Conservation (phyloP, 176 grass and related monocot species). For the Ensete ventricosum region DNA sequence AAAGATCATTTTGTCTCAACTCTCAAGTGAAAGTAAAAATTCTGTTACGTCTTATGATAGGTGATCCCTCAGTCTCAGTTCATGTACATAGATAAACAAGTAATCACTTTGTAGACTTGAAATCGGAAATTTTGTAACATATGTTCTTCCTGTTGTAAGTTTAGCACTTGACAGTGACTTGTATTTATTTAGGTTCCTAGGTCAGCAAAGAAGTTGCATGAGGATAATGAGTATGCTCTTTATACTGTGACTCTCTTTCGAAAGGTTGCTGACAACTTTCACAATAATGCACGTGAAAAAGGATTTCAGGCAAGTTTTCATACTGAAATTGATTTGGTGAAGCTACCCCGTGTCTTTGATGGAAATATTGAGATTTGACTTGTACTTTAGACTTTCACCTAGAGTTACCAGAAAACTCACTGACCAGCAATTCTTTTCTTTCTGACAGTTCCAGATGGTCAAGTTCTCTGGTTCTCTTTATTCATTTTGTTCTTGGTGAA, state of each 20-base stretch:
- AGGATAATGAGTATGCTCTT: constrained; percentile 89
- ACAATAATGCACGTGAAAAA: constrained; percentile 65
- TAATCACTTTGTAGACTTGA: no score
- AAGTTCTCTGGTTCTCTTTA: not conserved
- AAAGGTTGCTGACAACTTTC: constrained; percentile 89
- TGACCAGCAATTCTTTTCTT: not conserved
- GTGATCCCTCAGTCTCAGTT: no score
- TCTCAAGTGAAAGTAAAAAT: not conserved
- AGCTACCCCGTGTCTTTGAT: no score
- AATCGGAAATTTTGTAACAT: no score
- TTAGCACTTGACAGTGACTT: no score
- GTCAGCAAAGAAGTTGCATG: constrained; percentile 66
- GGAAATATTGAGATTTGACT: not conserved
- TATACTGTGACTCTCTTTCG: constrained; percentile 89
- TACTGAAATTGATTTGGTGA: not conserved
- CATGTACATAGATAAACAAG: no score
- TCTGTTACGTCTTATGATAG: no score
- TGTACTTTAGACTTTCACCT: not conserved
- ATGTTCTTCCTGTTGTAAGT: no score
- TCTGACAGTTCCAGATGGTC: not conserved
- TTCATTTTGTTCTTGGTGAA: not conserved
- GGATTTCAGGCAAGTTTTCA: constrained; percentile 66
- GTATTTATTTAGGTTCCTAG: constrained; percentile 56
- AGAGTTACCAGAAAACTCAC: not conserved
- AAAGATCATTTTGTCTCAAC: no score